Evolutionary conservation across 2,329 filamentous ascomycete genomes (phyloP), one percentile per base, ranked within the genome.

Genomic region (Ceratocystis variospora): DNA sequence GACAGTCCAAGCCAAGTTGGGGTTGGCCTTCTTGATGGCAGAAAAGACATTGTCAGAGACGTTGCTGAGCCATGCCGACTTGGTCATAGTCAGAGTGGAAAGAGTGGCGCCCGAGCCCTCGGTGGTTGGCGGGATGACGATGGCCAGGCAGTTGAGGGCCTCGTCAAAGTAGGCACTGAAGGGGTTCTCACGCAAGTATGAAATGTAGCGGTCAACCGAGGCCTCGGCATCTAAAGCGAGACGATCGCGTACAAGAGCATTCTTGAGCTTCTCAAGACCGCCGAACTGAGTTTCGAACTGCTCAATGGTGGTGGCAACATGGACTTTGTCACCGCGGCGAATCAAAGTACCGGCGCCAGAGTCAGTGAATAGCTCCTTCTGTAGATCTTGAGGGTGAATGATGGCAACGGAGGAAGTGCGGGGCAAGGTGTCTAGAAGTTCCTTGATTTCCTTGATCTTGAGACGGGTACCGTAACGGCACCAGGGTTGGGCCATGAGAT

Each of bases 391-490:
- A 1, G 94, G 93, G 77, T 97, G 92, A 71, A 97, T 99, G 73
- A 99, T 97, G 69, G 94, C 94, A 62, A 99, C 93, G 72, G 90
- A 96, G 19, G 93, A 96, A 66, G 89, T 93, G 71, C 90, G 87
- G 63, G 94, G 94, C 19, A 99, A 84, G 62, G 89, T 87, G 71
- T 90, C 89, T 64, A 99, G 79, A 33, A 99, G 83, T 68, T 96
- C 91, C 81, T 96, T 96, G 78, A 96, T 95, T 79, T 99, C 91
- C 78, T 89, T 90, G 76, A 99, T 97, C 86, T 99, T 99, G 70
- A 97, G 82, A 69, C 92, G 85, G 46, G 93, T 97, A 69, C 94
- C 94, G 74, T 94, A 95, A 73, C 90, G 87, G 76, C 95, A 94
- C 94, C 93, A 99, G 71, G 89, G 85, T 77, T 96, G 90, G 67